Evolutionary conservation across 2,329 filamentous ascomycete species (phyloP).

Genomic region (Gremmenia infestans): DNA sequence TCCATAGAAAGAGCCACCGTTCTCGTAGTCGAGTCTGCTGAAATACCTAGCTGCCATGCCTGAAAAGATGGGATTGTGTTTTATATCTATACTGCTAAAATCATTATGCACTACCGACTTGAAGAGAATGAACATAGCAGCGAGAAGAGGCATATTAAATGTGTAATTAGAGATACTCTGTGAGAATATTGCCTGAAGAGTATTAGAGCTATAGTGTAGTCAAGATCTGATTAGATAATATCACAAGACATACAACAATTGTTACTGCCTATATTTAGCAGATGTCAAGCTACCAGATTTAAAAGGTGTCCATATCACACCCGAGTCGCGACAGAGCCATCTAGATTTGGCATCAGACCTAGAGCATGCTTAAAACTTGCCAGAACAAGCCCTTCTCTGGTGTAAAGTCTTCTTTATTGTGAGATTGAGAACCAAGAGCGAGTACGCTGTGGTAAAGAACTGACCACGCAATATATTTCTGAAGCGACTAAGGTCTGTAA

Average conservation of each 20-base stretch:
- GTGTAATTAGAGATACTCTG: too few relatives aligned
- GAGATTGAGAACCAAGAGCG: constrained; percentile 14
- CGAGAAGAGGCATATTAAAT: constrained; percentile 36
- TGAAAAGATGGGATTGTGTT: constrained; percentile 35
- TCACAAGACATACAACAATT: constrained; percentile 6
- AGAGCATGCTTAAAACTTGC: constrained; percentile 36
- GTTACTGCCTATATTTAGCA: constrained; percentile 10
- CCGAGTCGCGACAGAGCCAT: constrained; percentile 26
- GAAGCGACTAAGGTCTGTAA: constrained; percentile 23
- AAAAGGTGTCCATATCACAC: constrained; percentile 9
- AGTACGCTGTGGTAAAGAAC: constrained; percentile 35
- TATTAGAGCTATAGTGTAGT: constrained; percentile 10
- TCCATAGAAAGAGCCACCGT: constrained; percentile 33
- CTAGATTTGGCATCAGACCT: constrained; percentile 31
- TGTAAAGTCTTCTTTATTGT: constrained; percentile 34
- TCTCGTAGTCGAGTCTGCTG: constrained; percentile 37
- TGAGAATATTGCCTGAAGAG: constrained; percentile 32
- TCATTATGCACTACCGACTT: constrained; percentile 37
- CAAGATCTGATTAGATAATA: not conserved
- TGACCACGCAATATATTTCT: constrained; percentile 31
- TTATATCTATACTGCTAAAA: constrained; percentile 33
- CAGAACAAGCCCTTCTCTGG: constrained; percentile 36
- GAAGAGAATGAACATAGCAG: constrained; percentile 38
- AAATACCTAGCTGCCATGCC: constrained; percentile 41
- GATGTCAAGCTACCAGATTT: not conserved